Evolutionary conservation across 257 asterid species (phyloP), one percentile per base, ranked within the genome.

Genomic region (Solanum virginianum): DNA sequence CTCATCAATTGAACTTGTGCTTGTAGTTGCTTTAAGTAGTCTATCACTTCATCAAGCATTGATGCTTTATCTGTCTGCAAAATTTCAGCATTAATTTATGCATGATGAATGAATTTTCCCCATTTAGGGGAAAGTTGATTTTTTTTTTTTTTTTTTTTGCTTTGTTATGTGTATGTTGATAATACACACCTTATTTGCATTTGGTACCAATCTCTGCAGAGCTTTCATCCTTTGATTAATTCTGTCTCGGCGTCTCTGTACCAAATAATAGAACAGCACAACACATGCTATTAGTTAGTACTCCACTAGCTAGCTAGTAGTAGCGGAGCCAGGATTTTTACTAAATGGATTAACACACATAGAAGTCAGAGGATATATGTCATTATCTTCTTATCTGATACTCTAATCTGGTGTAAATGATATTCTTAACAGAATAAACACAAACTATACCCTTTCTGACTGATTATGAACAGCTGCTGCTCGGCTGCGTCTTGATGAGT

Each of bases 201-300:
- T 94, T 9, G 98, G 98, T 74, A 94, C 97, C 90, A 94, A 85
- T 86, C 91, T 92, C 80, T 94, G 97, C 32, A 94, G 93, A 69
- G 94, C 92, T 92, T 91, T 94, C 95, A 92, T 90, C 92, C 92
- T 94, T 90, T 94, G 91, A 65, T 94, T 94, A 80, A 94, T 94
- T 85, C 95, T 89, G 39, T 92, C 98, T 51, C 98, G 90, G 9
- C 97, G 95, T 83, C 95, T 90, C 98, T 93, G 24, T 0, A 89
- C 43, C n/a, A 82, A 18, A 59, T 26, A 65, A 10, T 29, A 65
- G 36, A 32, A 20, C 22, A 56, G 18, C 17, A 62, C 47, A 81
- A 59, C 43, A 65, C 43, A 53, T 53, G 49, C 26, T 15, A 79
- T 79, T 53, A 79, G 39, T 24, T 7, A 2, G 9, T 75, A 17